Evolutionary conservation across 495 filamentous ascomycete genomes (phyloP).

Genomic region (Oidiodendron maius): DNA sequence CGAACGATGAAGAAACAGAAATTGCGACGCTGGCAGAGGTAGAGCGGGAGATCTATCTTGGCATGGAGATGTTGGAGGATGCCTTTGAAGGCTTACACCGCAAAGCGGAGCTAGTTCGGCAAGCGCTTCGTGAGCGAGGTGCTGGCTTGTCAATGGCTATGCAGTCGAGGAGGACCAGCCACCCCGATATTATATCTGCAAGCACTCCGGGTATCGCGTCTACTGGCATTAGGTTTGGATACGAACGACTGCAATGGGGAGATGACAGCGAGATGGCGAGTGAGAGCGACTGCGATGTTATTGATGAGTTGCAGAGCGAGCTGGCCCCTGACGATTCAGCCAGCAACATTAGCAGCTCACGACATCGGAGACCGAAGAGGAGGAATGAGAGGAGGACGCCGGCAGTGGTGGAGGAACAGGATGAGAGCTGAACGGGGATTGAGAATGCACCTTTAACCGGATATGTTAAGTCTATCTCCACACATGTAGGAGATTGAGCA

Average conservation of each 20-base stretch:
- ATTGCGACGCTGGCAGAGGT: constrained; percentile 84
- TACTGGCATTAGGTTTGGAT: constrained; percentile 18
- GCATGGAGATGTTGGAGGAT: constrained; percentile 93
- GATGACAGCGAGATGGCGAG: constrained; percentile 31
- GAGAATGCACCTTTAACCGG: background rate
- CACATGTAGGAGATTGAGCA: too few relatives aligned
- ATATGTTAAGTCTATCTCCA: too few relatives aligned
- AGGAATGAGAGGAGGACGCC: constrained; percentile 73
- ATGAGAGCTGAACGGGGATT: constrained; percentile 40
- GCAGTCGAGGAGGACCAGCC: constrained; percentile 56
- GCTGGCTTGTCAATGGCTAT: constrained; percentile 73
- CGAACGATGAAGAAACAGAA: constrained; percentile 90
- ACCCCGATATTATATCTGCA: constrained; percentile 13
- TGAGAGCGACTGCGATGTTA: constrained; percentile 61
- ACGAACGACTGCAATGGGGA: constrained; percentile 22
- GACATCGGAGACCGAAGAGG: constrained; percentile 63
- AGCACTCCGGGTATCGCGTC: constrained; percentile 14
- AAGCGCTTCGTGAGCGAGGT: constrained; percentile 68
- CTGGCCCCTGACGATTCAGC: constrained; percentile 71
- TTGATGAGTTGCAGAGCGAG: constrained; percentile 58
- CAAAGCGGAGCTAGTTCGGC: constrained; percentile 76
- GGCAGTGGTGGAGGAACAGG: constrained; percentile 80
- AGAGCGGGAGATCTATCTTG: constrained; percentile 85
- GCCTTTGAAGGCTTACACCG: constrained; percentile 89
- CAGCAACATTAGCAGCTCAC: constrained; percentile 78